Base-by-base conservation (phyloP, 805 yeast genomes). In the Lachancea meyersii region DNA sequence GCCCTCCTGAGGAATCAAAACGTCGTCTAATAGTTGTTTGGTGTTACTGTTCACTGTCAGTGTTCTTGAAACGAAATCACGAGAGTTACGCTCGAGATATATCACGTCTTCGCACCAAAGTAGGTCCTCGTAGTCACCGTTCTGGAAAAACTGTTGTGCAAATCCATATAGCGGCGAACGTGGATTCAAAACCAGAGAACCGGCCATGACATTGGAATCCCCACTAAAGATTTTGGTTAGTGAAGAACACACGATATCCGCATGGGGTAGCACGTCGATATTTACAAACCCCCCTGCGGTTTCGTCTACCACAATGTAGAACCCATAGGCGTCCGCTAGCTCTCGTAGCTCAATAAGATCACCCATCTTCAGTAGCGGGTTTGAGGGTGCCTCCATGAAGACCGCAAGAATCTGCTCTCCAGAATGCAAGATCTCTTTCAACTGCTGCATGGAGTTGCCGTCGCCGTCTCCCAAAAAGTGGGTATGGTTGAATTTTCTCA, bases 51-150 rank as follows among this genome's bases (percentile, higher is more conserved):
- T 80, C 48, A 80, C 63, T 38, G 63, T 65, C 19, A 58, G 49
- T 24, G 74, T 81, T 55, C 97, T 72, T 18, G 68, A 65, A 21
- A 76, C 79, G 57, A 87, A 91, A 63, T 93, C 97, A 47, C 97
- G 76, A 4, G 96, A 86, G 68, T 93, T 93, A 58, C 97, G 75
- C 63, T 93, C 98, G 57, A 93, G 65, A 57, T 83, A 83, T 42
- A 93, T 78, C 1, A 96, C 96, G 65, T 93, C 99, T 65, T 91
- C 96, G 28, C 82, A 87, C 97, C 97, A 93, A 51, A 86, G 74
- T 5, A 72, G 64, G 55, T 91, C 97, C 52, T 79, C 86, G 60
- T 74, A 86, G 43, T 72, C 55, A 55, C 80, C 81, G 44, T 47
- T 48, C 35, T 55, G 44, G 36, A 60, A 58, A 51, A 72, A 72